Percentiles rank a stretch among this genome's conserved stretches.
Conservation (phyloP, 192 early-diverging fungal species). For the Backusella circina region DNA sequence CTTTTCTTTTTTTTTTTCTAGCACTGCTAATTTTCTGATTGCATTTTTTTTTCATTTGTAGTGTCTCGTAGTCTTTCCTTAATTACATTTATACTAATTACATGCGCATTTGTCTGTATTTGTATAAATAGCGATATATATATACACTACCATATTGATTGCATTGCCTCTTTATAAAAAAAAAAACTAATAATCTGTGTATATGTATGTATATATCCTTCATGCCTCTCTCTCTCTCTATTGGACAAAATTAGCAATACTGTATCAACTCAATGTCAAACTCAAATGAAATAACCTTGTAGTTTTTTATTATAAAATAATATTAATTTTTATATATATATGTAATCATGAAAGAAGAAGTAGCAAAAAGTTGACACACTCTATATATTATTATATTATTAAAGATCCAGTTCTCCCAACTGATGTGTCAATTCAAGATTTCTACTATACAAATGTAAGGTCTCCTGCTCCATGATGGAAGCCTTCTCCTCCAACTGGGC, state of each 20-base stretch:
- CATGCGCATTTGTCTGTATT: neutral
- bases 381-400: too few relatives aligned
- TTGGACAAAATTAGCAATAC: neutral
- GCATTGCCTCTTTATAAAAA: neutral
- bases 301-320: neutral
- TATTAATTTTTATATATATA: neutral
- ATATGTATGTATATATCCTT: neutral
- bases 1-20: neutral
- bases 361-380: neutral
- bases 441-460: slow-evolving; percentile 7
- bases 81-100: neutral
- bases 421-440: slow-evolving; percentile 16
- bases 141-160: neutral
- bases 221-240: neutral
- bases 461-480: slow-evolving; percentile 1
- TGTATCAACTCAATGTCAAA: neutral
- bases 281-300: neutral
- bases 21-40: neutral
- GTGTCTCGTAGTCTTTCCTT: neutral
- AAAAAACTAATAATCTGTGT: neutral
- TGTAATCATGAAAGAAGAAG: neutral
- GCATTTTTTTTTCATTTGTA: neutral
- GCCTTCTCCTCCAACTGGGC: neutral
- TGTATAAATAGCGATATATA: neutral
- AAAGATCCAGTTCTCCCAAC: slow-evolving; percentile 8